Conservation (phyloP, 768 basidiomycete species). For the Termitomyces sp. region DNA sequence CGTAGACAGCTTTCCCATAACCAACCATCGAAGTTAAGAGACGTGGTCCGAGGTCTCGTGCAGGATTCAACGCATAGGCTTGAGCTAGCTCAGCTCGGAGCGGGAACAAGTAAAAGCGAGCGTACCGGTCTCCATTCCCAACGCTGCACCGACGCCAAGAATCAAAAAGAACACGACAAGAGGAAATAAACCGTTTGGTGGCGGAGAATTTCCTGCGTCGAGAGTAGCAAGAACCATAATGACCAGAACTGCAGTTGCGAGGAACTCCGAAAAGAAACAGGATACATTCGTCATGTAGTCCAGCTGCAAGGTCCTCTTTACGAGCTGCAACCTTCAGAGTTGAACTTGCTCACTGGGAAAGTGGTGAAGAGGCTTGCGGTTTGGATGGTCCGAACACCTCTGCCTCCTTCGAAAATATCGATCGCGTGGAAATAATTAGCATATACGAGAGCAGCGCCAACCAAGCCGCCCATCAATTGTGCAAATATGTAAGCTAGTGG, state of each 20-base stretch:
- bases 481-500: slow-evolving; percentile 45
- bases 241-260: slow-evolving; percentile 53
- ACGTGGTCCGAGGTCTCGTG: slow-evolving; percentile 53
- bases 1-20: slow-evolving; percentile 46
- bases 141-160: slow-evolving; percentile 49
- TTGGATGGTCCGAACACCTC: slow-evolving; percentile 42
- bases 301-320: slow-evolving; percentile 5
- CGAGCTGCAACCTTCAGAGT: not conserved
- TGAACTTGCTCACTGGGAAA: slow-evolving; percentile 41
- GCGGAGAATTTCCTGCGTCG: slow-evolving; percentile 47
- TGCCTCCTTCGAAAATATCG: slow-evolving; percentile 54
- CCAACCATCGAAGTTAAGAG: slow-evolving; percentile 68
- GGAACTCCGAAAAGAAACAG: slow-evolving; percentile 47
- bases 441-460: slow-evolving; percentile 55
- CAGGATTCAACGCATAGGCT: slow-evolving; percentile 32
- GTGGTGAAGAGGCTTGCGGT: slow-evolving; percentile 58
- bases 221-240: slow-evolving; percentile 48
- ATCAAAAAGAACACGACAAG: slow-evolving; percentile 52
- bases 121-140: slow-evolving; percentile 60
- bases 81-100: not conserved
- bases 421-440: slow-evolving; percentile 68
- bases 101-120: not conserved
- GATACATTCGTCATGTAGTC: slow-evolving; percentile 31
- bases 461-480: slow-evolving; percentile 56
- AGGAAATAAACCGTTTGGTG: slow-evolving; percentile 47